Conservation (phyloP, 768 basidiomycete species). For the Termitomyces sp. region DNA sequence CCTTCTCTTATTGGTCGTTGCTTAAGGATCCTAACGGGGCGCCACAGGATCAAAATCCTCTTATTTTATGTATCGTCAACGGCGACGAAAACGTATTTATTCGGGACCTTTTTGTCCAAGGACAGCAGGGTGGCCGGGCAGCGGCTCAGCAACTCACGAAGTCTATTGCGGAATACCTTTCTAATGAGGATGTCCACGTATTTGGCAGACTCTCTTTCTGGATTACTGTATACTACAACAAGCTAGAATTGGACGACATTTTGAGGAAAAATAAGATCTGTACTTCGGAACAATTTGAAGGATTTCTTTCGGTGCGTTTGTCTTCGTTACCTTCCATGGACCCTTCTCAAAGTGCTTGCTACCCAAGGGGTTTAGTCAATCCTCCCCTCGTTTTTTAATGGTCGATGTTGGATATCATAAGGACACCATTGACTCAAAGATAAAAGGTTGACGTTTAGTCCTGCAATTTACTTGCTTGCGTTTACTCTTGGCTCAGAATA, state of each 20-base stretch:
- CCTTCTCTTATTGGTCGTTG: not conserved
- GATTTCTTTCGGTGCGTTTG: conserved; percentile 47
- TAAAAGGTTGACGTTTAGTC: conserved; percentile 45
- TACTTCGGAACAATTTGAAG: conserved; percentile 58
- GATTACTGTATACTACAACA: conserved; percentile 71
- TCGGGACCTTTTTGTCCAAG: conserved; percentile 51
- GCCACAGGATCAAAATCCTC: conserved; percentile 52
- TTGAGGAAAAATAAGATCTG: conserved; percentile 52
- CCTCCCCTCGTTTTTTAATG: conserved; percentile 63
- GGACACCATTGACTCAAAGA: conserved; percentile 59
- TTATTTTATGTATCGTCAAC: conserved; percentile 72
- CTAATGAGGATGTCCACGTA: conserved; percentile 53
- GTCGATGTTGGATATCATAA: conserved; percentile 65
- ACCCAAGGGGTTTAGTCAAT: conserved; percentile 60
- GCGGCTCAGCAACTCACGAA: conserved; percentile 64
- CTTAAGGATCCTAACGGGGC: not conserved
- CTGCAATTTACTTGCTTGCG: not conserved
- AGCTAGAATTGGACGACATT: conserved; percentile 42
- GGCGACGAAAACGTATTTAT: conserved; percentile 67
- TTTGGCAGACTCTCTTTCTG: conserved; percentile 68
- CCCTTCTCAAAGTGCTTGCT: not conserved
- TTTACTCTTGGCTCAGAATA: conserved; percentile 42
- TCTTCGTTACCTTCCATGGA: not conserved
- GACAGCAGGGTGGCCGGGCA: conserved; percentile 58
- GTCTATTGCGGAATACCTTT: conserved; percentile 61